Conservation (phyloP, 1,139 yeast genomes). For the Kazachstania sp. region DNA sequence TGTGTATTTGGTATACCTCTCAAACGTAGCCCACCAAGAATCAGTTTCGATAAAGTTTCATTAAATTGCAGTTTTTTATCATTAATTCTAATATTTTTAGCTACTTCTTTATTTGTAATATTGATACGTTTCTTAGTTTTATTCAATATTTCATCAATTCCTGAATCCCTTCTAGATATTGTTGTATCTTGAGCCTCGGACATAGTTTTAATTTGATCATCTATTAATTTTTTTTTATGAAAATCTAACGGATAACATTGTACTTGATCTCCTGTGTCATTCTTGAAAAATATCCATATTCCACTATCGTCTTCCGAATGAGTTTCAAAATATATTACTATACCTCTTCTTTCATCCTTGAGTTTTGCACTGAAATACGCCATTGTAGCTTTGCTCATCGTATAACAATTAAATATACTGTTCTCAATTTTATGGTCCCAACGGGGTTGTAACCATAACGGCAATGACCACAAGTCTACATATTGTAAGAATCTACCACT, state of each 20-base stretch:
- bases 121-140: conserved; percentile 14
- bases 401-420: conserved; percentile 12
- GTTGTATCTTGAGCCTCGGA: neutral
- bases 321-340: conserved; percentile 12
- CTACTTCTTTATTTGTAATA: conserved; percentile 10
- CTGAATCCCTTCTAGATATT: conserved; percentile 4
- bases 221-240: conserved; percentile 5
- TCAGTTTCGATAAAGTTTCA: conserved; percentile 25
- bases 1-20: conserved; percentile 26
- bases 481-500: conserved; percentile 21
- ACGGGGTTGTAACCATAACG: conserved; percentile 19
- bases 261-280: conserved; percentile 1
- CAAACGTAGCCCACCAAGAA: conserved; percentile 27
- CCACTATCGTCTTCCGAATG: neutral
- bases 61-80: conserved; percentile 21
- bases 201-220: neutral
- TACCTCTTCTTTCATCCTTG: conserved; percentile 16
- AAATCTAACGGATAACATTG: conserved; percentile 4
- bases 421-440: neutral
- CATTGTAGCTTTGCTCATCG: conserved; percentile 21
- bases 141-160: conserved; percentile 17
- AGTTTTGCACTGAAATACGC: conserved; percentile 25
- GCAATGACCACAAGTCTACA: conserved; percentile 21
- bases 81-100: conserved; percentile 13
- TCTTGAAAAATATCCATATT: conserved; percentile 6